These are phyloP conservation scores for Zoysia pacifica DNA, from an alignment of 176 grass and related monocot genomes.

Conservation along the genomic window DNA sequence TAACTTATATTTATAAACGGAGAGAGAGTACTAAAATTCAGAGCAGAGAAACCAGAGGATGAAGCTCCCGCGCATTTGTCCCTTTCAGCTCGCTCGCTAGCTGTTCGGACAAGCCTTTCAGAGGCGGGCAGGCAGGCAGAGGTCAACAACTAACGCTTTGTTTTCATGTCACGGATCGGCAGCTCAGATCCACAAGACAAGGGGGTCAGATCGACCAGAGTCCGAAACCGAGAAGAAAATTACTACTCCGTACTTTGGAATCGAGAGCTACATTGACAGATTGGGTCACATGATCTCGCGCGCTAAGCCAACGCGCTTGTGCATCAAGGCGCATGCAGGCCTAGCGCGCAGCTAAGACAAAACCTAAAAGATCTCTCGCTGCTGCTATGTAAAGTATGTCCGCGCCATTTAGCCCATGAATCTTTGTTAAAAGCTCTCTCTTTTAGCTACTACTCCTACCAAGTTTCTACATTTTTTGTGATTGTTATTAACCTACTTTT, in stretches of 20 bases:
- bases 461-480: conserved; percentile 20
- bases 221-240: conserved; percentile 33
- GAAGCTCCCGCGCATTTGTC: conserved; percentile 12
- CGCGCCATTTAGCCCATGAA: conserved; percentile 46
- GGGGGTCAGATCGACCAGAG: conserved; percentile 50
- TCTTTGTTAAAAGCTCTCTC: conserved; percentile 34
- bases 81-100: conserved; percentile 24
- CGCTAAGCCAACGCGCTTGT: conserved; percentile 33
- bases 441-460: conserved; percentile 8
- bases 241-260: conserved; percentile 45
- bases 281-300: conserved; percentile 56
- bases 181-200: conserved; percentile 71
- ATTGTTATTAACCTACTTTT: conserved; percentile 39
- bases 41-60: conserved; percentile 15
- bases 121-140: conserved; percentile 40
- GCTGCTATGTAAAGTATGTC: conserved; percentile 46
- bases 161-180: conserved; percentile 56
- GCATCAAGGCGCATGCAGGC: conserved; percentile 24
- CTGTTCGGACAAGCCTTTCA: conserved; percentile 45
- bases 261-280: conserved; percentile 59
- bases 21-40: no score
- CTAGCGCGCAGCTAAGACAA: conserved; percentile 13
- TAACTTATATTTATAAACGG: no score
- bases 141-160: conserved; percentile 57
- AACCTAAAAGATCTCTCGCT: conserved; percentile 52